Base-by-base conservation (phyloP, 306 rosid genomes). In the Pyrus communis region DNA sequence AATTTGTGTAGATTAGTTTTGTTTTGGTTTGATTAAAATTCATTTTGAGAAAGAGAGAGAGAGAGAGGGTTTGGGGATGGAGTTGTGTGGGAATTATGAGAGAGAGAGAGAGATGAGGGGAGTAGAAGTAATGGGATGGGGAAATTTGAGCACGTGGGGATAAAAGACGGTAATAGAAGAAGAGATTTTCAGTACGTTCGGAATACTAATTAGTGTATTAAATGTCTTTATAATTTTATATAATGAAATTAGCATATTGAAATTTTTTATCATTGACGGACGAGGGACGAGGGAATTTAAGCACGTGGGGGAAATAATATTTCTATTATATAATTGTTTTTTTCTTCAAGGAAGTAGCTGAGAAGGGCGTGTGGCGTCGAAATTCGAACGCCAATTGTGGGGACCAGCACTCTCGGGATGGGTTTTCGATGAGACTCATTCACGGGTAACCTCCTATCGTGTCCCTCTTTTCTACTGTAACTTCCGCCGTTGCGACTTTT, bases 261-360 rank as follows among this genome's bases (percentile, higher is more conserved):
- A 7, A 7, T 35, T 35, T 35, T 35, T 35, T 35, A 35, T 35
- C 40, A 6, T 7, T 35, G 2, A 35, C 0, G 7, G 40, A 35
- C 9, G 9, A 12, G 14, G 7, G 40, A 35, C 9, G 9, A 12
- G 14, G 61, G 78, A 63, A 76, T 73, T 85, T 73, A 27, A 66
- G 70, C 85, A 86, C 83, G 85, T 80, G 86, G 81, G 52, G 63
- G 31, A 8, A 13, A 35, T 69, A 78, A 74, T 69, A 75, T 58
- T 45, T 11, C 8, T 52, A 28, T 52, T 25, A 60, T 7, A 7
- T 49, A 1, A 22, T 22, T 5, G 27, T 33, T 42, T 11, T 25
- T n/a, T 45, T 7, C n/a, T 14, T 17, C 7, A 28, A 54, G 18
- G 38, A 23, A 40, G 52, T 59, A 12, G 58, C 17, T 30, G 27